phyloP scores from a whole-genome alignment of 1,284 basidiomycete genomes.

The Termitomyces sp. region DNA sequence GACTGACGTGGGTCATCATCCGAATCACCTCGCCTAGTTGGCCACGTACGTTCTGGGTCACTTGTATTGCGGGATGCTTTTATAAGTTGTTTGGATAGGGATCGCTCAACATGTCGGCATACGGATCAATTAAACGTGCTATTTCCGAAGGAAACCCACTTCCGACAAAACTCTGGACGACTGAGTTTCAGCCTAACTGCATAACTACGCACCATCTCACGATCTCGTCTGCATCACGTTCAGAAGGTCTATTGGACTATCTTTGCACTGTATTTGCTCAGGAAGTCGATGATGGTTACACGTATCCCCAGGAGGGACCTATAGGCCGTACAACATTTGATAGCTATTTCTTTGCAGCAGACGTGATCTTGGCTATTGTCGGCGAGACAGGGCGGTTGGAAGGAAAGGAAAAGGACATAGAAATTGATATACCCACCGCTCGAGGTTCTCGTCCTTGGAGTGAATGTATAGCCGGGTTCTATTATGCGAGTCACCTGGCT shows the following conservation, averaged over 20 bases:
- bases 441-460: conserved; percentile 55
- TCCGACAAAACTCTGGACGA: conserved; percentile 26
- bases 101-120: conserved; percentile 18
- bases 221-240: conserved; percentile 37
- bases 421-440: conserved; percentile 39
- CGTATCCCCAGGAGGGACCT: conserved; percentile 79
- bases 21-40: not conserved
- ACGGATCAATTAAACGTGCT: conserved; percentile 17
- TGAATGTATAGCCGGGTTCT: conserved; percentile 72
- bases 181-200: conserved; percentile 17
- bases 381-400: conserved; percentile 25
- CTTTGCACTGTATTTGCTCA: conserved; percentile 64
- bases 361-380: conserved; percentile 70
- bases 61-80: no score
- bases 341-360: conserved; percentile 71
- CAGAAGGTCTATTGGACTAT: conserved; percentile 53
- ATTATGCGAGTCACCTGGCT: conserved; percentile 58
- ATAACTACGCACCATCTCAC: conserved; percentile 65
- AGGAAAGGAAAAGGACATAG: conserved; percentile 17
- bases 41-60: not conserved
- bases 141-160: conserved; percentile 12
- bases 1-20: no score
- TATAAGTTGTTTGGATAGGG: not conserved
- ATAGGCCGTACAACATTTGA: conserved; percentile 54
- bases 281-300: conserved; percentile 71